Base-by-base conservation (phyloP, 129 eudicot genomes). In the Calendula officinalis region DNA sequence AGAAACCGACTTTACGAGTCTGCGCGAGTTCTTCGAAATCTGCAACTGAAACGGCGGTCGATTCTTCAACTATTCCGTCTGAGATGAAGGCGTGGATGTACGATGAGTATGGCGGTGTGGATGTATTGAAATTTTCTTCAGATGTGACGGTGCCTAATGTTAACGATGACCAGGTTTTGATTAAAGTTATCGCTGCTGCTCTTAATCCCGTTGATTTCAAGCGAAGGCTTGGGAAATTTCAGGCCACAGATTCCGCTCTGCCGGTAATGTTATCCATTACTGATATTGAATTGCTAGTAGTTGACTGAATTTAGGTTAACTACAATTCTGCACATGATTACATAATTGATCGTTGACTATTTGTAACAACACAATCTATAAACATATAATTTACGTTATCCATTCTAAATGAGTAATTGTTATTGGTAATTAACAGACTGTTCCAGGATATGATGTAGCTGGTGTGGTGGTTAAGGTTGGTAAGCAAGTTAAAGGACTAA, bases 151-250 rank as follows among this genome's bases (percentile, higher is more conserved):
- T 91, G 15, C 98, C 96, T 48, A 62, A 80, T 35, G 61, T 91
- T 47, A 77, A 79, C 34, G 95, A 85, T 48, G 96, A 88, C 22
- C 96, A 91, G 75, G 98, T 91, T 12, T 83, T 91, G 91, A 61
- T 91, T 27, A 91, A 91, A 75, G 98, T 91, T 49, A 75, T 51
- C 41, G 96, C 95, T 63, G 98, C 98, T 55, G 96, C 98, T 63
- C 83, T 92, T 47, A 92, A 92, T 60, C 98, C 96, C 47, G 87
- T 92, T 52, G 98, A 92, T 81, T 85, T 72, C 62, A 92, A 92
- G 75, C 66, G 98, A 68, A 79, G 96, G 46, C 64, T 71, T 1
- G 96, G 98, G 10, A 85, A 88, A 67, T 85, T 88, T 73, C 87
- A 88, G 90, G 95, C 95, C 66, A 68, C 95, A 33, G 98, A 92